Evolutionary conservation across 306 rosid species (phyloP).

Genomic region (Vachellia pachyceras): DNA sequence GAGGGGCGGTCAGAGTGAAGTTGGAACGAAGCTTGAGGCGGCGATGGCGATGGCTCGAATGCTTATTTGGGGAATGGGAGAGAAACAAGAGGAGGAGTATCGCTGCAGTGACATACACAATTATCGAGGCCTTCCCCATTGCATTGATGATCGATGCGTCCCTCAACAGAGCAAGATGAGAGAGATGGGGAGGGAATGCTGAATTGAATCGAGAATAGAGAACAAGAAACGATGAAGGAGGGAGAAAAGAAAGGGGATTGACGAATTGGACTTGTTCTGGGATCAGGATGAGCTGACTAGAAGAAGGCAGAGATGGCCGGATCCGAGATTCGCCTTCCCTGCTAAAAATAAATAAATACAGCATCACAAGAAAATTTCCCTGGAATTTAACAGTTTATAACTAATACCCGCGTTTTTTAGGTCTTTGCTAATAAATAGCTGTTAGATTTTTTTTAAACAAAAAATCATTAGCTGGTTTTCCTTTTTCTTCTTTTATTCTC

Average conservation of each 20-base stretch:
- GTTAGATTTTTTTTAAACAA: no score
- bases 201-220: not conserved
- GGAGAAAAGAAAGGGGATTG: not conserved
- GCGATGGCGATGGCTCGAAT: constrained; percentile 71
- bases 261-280: constrained; percentile 5
- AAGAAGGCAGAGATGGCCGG: not conserved
- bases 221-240: not conserved
- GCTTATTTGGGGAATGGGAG: constrained; percentile 61
- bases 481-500: no score
- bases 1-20: constrained; percentile 59
- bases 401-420: no score
- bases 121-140: constrained; percentile 70
- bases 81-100: constrained; percentile 65
- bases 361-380: no score
- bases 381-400: no score
- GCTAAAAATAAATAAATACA: no score
- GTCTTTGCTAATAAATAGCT: no score
- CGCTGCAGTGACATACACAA: constrained; percentile 63
- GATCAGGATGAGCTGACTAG: not conserved
- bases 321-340: not conserved
- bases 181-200: not conserved
- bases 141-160: constrained; percentile 36
- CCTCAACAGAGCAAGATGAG: not conserved
- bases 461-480: no score
- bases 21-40: constrained; percentile 93